These are phyloP conservation scores for Trifolium fragiferum DNA, from an alignment of 306 rosid genomes.

Conservation along the genomic window DNA sequence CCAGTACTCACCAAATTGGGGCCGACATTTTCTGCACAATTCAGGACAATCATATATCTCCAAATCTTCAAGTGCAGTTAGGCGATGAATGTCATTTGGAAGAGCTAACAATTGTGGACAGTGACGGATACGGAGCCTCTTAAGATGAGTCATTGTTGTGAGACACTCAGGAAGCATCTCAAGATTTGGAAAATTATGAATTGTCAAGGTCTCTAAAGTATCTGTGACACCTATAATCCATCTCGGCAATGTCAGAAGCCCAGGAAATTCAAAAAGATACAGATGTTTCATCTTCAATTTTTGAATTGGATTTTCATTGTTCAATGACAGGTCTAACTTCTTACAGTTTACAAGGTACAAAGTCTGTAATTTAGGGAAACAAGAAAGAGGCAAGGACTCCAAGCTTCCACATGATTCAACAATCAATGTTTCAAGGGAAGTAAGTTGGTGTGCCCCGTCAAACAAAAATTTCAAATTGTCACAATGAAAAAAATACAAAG, in stretches of 20 bases:
- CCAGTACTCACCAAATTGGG: too few relatives aligned
- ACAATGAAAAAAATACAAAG: neutral
- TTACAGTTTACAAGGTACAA: neutral
- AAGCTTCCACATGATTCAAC: neutral
- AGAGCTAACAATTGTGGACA: too few relatives aligned
- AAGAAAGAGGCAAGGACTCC: neutral
- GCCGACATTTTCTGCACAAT: too few relatives aligned
- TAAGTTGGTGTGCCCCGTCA: neutral
- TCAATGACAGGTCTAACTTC: neutral
- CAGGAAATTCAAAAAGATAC: neutral
- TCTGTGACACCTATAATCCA: neutral
- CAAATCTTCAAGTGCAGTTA: too few relatives aligned
- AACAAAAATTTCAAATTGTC: constrained; percentile 5
- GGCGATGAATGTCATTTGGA: too few relatives aligned
- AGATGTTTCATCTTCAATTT: neutral
- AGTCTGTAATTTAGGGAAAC: neutral
- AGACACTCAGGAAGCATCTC: neutral
- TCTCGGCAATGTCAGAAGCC: neutral
- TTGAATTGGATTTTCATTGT: neutral
- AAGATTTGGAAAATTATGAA: neutral
- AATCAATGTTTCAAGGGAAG: neutral
- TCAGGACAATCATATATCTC: too few relatives aligned
- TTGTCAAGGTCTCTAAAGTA: neutral
- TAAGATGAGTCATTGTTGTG: neutral
- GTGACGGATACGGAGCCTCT: too few relatives aligned